Base-by-base conservation (phyloP, 2,329 filamentous ascomycete genomes). In the Taxawa tesnikishii region DNA sequence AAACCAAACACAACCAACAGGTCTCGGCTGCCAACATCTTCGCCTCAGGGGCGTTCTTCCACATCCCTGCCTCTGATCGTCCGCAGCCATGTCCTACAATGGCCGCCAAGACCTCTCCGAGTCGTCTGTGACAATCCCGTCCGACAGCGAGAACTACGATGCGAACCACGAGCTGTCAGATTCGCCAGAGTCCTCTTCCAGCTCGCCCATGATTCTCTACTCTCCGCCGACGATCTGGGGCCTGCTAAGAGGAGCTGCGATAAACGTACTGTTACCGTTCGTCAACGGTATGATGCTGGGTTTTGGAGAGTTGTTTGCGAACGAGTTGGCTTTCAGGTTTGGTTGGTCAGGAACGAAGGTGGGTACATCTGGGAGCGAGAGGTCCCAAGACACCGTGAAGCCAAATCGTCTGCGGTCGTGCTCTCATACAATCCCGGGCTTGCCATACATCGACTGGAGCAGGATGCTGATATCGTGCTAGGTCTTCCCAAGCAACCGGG, bases 221-320 rank as follows among this genome's bases (percentile, higher is more conserved):
- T 75, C 76, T 43, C 84, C 87, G 3, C 87, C 90, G 3, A 92
- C 85, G 0, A 49, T 92, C 27, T 94, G 83, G 83, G 76, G 82
- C 7, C 57, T 98, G 40, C 44, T 94, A 33, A 75, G 88, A 34
- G 84, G 90, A 23, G 83, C 85, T 11, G 85, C 87, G 5, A 98
- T 98, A 60, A 98, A 98, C 55, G 65, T 98, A n/a, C 49, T 98
- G 1, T 62, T 98, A 13, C 90, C 90, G 0, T 98, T 98, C 50
- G 75, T 98, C 51, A 98, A 98, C 60, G 90, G 90, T 28, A 73
- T 98, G 67, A 98, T 98, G 90, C 62, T 98, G 49, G 90, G 90
- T 2, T 94, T 98, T 51, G 90, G 90, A 45, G 90, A 98, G 62
- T 62, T 98, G 31, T 88, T 98, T 57, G 90, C 90, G 33, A 90